Evolutionary conservation across 352 stramenopile species (phyloP), one percentile per base, ranked within the genome.

Genomic region (Globisporangium perplexum): DNA sequence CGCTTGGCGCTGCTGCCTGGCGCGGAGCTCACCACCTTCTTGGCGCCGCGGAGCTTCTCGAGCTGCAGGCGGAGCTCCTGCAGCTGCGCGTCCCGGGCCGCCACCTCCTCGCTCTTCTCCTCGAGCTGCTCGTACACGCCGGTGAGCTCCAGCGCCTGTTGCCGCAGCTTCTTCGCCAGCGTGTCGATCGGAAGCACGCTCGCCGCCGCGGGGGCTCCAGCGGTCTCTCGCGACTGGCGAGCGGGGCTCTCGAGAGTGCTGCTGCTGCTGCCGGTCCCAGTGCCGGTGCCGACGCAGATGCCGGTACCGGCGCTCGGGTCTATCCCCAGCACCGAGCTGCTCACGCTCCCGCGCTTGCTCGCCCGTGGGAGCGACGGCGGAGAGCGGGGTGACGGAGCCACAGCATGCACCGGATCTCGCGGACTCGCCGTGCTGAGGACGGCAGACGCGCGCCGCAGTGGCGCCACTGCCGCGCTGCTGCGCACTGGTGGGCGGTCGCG

Each of bases 111-210:
- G 18, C 74, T 72, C 51, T 88, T 84, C 24, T 71, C 66, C 53
- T 80, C 79, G 17, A 92, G 65, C 47, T 86, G 59, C 53, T 92
- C 79, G 49, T 92, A 88, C 51, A 89, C 66, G 3, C 71, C 55
- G 0, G 76, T 89, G 46, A 92, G 70, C 59, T 92, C 82, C 47
- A 65, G 63, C 11, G 79, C 82, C 42, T 92, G 82, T 24, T 83
- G 68, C 0, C 82, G 66, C 31, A 92, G 63, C 55, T 90, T 92
- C 60, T 87, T 88, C 8, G 81, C 72, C 10, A 92, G 54, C 3
- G 69, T 78, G 36, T 89, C 80, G 20, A 89, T 73, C 11, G 79
- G 79, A 53, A 84, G 66, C 5, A 71, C 56, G 24, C 66, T 72
- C 26, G 50, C 30, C 10, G 33, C 26, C 12, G 28, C 17, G 2